A percentile compares a stretch with the other conserved stretches of the same genome.
phyloP scores from a whole-genome alignment of 495 filamentous ascomycete genomes.

The Pseudevernia furfuracea region DNA sequence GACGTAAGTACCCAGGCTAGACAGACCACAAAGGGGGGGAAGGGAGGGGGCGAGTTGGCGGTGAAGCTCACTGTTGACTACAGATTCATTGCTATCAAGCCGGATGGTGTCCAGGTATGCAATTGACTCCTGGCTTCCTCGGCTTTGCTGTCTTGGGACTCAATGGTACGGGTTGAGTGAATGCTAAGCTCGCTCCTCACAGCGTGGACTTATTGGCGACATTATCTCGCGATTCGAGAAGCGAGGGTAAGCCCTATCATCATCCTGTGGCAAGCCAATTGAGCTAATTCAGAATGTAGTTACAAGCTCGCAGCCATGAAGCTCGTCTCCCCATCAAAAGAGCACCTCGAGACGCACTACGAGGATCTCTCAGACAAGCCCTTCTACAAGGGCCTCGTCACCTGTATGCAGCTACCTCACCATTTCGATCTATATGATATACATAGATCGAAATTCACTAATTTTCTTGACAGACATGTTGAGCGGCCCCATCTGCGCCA shows the following conservation, averaged over 20 bases:
- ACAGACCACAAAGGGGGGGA: not conserved
- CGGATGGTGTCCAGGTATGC: constrained; percentile 94
- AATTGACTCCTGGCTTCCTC: constrained; percentile 8
- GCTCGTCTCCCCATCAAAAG: constrained; percentile 75
- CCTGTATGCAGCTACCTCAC: constrained; percentile 49
- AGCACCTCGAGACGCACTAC: constrained; percentile 97
- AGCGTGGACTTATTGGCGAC: constrained; percentile 93
- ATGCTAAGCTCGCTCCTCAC: constrained; percentile 12
- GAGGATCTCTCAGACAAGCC: constrained; percentile 83
- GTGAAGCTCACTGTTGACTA: constrained; percentile 42
- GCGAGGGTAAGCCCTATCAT: constrained; percentile 59
- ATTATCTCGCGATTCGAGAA: constrained; percentile 97
- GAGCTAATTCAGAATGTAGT: constrained; percentile 35
- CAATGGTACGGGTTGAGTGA: constrained; percentile 23
- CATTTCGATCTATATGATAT: not conserved
- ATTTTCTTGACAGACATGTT: constrained; percentile 67
- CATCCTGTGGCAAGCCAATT: not conserved
- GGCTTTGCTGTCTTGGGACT: constrained; percentile 17
- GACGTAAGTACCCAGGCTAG: constrained; percentile 59
- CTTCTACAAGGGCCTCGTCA: constrained; percentile 89
- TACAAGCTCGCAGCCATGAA: constrained; percentile 99
- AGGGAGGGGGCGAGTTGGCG: constrained; percentile 16
- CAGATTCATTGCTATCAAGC: constrained; percentile 99
- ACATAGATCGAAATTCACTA: not conserved
- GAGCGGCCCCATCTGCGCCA: constrained; percentile 92